phyloP scores from a whole-genome alignment of 495 filamentous ascomycete species.

The Aspergillus bertholletiae region DNA sequence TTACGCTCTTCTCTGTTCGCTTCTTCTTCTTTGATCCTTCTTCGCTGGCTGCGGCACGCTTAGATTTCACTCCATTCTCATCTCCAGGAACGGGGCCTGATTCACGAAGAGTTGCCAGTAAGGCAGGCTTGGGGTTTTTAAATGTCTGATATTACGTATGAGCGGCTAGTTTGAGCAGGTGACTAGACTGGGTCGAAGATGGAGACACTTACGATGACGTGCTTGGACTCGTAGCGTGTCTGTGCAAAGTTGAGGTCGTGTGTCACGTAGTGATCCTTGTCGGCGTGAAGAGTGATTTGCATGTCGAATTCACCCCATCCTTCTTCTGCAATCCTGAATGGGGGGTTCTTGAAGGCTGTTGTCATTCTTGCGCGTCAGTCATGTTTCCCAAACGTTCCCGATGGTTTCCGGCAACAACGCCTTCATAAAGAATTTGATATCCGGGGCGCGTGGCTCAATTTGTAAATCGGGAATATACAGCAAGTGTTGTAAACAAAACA shows the following conservation, averaged over 20 bases:
- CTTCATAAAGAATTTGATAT: neutral
- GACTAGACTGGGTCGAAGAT: neutral
- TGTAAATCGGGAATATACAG: neutral
- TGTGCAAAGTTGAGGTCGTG: constrained; percentile 93
- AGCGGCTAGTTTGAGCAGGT: neutral
- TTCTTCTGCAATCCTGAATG: constrained; percentile 86
- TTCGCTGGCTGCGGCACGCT: constrained; percentile 47
- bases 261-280: constrained; percentile 74
- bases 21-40: constrained; percentile 75
- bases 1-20: constrained; percentile 62
- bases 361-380: neutral
- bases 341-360: constrained; percentile 73
- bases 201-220: constrained; percentile 60
- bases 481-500: neutral
- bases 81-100: constrained; percentile 81
- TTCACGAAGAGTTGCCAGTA: constrained; percentile 70
- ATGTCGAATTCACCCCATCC: constrained; percentile 99
- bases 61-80: constrained; percentile 56
- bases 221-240: constrained; percentile 77
- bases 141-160: constrained; percentile 54
- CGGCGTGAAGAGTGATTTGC: constrained; percentile 73
- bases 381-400: neutral
- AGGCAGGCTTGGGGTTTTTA: constrained; percentile 83
- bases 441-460: neutral
- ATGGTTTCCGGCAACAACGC: neutral